These are phyloP conservation scores for Sisymbrium irio DNA, from an alignment of 345 rosid species.

Conservation along the genomic window DNA sequence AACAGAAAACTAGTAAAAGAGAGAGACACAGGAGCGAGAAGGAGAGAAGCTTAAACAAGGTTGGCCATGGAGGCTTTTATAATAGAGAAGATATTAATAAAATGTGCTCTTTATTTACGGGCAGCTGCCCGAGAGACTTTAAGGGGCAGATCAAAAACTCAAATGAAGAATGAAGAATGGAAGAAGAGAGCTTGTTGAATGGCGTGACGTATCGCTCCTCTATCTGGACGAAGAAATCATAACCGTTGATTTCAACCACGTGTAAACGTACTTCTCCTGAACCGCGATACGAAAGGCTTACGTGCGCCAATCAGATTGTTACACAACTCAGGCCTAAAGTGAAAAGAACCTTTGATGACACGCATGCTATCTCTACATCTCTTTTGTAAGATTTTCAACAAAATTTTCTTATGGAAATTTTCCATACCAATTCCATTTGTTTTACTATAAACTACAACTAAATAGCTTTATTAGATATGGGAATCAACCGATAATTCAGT, in stretches of 20 bases:
- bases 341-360: slow-evolving; percentile 47
- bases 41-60: slow-evolving; percentile 26
- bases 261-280: neutral
- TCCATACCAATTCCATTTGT: neutral
- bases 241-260: slow-evolving; percentile 53
- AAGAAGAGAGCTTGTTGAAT: slow-evolving; percentile 23
- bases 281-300: slow-evolving; percentile 15
- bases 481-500: slow-evolving; percentile 4
- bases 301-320: slow-evolving; percentile 43
- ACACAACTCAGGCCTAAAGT: slow-evolving; percentile 31
- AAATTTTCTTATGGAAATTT: neutral
- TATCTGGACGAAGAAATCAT: slow-evolving; percentile 33
- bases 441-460: slow-evolving; percentile 10
- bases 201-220: slow-evolving; percentile 42
- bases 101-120: slow-evolving; percentile 20
- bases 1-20: neutral
- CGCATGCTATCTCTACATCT: slow-evolving; percentile 38
- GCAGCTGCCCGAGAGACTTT: slow-evolving; percentile 24
- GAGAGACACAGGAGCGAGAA: slow-evolving; percentile 1
- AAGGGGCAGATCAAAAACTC: slow-evolving; percentile 27
- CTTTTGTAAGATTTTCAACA: slow-evolving; percentile 15
- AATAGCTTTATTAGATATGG: slow-evolving; percentile 4
- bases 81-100: neutral
- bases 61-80: slow-evolving; percentile 33
- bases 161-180: slow-evolving; percentile 16